Evolutionary conservation across 2,329 filamentous ascomycete species (phyloP).

Genomic region (Leptographium wingfieldii): DNA sequence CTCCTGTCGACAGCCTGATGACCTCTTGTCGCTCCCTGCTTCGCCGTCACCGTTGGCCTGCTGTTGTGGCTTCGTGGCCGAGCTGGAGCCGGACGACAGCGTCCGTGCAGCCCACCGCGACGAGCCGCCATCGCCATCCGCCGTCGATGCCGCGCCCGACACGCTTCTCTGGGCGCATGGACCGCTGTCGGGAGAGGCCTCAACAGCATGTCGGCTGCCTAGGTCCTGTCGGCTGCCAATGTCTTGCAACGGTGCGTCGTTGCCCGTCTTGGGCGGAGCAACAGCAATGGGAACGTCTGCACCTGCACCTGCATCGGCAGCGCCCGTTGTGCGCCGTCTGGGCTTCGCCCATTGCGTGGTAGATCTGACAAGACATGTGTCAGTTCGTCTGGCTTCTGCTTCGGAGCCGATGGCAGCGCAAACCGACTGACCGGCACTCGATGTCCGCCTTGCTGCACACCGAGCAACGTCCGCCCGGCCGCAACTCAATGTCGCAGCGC

Average conservation of each 20-base stretch:
- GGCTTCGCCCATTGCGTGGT: constrained; percentile 2
- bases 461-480: background rate
- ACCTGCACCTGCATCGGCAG: background rate
- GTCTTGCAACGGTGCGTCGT: too few species aligned
- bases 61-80: background rate
- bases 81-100: background rate
- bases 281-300: background rate
- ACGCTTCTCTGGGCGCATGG: background rate
- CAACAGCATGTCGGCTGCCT: too few species aligned
- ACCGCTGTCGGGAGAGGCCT: too few species aligned
- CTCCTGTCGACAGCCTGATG: background rate
- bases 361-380: background rate
- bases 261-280: background rate
- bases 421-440: constrained; percentile 7
- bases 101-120: too few species aligned
- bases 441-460: constrained; percentile 6
- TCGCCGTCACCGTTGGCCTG: background rate
- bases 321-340: background rate
- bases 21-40: background rate
- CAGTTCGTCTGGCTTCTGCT: background rate
- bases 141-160: background rate
- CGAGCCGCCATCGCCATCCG: too few species aligned
- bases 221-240: background rate
- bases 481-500: constrained; percentile 8
- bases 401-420: background rate